Base-by-base conservation (phyloP, 148 eudicot species). In the Cornus suecica region DNA sequence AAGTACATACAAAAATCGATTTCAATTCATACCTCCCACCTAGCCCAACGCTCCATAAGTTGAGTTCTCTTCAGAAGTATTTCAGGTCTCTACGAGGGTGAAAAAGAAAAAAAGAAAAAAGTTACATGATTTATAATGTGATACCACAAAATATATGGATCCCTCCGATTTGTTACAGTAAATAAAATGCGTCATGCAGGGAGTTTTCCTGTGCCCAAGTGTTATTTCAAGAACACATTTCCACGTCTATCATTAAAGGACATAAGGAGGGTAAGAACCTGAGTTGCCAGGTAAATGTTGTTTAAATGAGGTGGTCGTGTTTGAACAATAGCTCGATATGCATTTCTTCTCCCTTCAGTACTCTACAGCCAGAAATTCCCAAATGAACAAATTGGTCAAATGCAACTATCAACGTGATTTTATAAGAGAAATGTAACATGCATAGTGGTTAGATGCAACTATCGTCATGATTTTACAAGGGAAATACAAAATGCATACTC, bases 31-130 rank as follows among this genome's bases (percentile, higher is more conserved):
- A 96, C 99, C 99, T 96, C 99, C 93, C 98, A 84, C 80, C 97
- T 88, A 80, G 97, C 93, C 99, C 99, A 96, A 80, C 99, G 94
- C 83, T 96, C 99, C 98, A 91, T 96, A 60, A 96, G 93, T 75
- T 93, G 99, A 85, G 90, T 93, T 83, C 98, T 88, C 76, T 96
- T 91, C 70, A 96, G 79, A 82, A 96, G 98, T 76, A 89, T 97
- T 74, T 96, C 98, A 26, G 99, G 99, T 84, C 94, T 88, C 99
- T 96, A 76, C 71, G 84, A 28, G 34, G 74, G n/a, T n/a, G 24
- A 69, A 61, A 26, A 68, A 52, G 4, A 79, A 51, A 32, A 32
- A 32, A 32, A 3, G 7, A 37, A 37, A 37, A 37, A 6, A 37
- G 42, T 37, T 25, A 64, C 3, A n/a, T 45, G 48, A 63, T 74